A percentile compares a stretch with the other conserved stretches of the same genome.
These are phyloP conservation scores for Vinca major DNA, from an alignment of 305 asterid species.

Conservation along the genomic window DNA sequence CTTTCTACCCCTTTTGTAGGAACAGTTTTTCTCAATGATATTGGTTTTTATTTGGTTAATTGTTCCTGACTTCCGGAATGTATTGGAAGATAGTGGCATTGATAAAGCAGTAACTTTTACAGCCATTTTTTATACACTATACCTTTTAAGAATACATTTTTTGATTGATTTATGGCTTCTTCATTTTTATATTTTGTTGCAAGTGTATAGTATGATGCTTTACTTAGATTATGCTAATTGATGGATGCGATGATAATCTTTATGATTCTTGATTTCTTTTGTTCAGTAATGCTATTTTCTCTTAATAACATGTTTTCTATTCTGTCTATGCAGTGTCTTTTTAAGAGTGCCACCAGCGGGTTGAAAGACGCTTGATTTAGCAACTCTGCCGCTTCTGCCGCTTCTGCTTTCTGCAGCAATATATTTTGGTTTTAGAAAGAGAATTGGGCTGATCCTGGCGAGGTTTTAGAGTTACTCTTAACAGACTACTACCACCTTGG, in stretches of 20 bases:
- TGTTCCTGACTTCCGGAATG: not conserved
- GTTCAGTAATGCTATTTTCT: not conserved
- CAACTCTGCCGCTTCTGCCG: not conserved
- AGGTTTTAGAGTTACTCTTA: constrained; percentile 1
- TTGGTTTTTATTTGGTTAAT: not conserved
- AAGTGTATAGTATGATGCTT: not conserved
- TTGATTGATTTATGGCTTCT: not conserved
- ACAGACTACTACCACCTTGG: not conserved
- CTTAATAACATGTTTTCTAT: not conserved
- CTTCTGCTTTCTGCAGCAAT: not conserved
- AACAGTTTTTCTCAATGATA: not conserved
- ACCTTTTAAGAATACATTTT: not conserved
- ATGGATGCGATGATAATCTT: not conserved
- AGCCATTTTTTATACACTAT: too few species aligned
- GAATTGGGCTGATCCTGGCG: constrained; percentile 1
- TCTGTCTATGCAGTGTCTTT: not conserved
- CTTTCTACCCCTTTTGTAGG: not conserved
- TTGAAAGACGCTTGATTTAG: not conserved
- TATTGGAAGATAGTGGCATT: not conserved
- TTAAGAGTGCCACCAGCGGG: not conserved
- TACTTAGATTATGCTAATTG: not conserved
- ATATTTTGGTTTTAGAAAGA: not conserved
- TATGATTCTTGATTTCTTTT: not conserved
- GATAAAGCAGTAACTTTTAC: not conserved
- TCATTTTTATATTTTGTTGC: too few species aligned